Conservation (phyloP, 176 grass and related monocot species). For the Musa acuminata region DNA sequence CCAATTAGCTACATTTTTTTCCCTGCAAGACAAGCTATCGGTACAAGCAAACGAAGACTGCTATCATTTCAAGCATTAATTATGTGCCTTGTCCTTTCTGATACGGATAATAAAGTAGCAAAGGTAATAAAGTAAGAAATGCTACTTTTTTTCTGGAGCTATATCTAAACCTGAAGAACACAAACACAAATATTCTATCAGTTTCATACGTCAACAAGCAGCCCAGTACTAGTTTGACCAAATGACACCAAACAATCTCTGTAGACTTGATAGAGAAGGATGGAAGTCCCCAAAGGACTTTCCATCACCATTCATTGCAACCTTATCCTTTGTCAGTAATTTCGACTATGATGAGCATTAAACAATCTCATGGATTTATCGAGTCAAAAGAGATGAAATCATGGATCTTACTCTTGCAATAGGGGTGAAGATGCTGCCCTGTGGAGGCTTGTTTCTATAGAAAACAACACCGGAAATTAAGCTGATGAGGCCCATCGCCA, state of each 20-base stretch:
- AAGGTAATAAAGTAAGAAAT: background rate
- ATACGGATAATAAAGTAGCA: background rate
- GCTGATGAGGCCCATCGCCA: slow-evolving; percentile 41
- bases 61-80: background rate
- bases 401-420: slow-evolving; percentile 36
- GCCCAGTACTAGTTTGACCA: background rate
- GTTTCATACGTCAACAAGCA: too few species aligned
- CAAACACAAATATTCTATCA: too few species aligned
- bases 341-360: background rate
- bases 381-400: background rate
- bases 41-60: background rate
- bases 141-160: background rate
- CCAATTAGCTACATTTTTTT: background rate
- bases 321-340: background rate
- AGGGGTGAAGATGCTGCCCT: slow-evolving; percentile 82
- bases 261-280: background rate
- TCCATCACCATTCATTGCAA: background rate
- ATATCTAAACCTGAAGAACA: too few species aligned
- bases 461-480: slow-evolving; percentile 53
- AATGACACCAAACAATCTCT: background rate
- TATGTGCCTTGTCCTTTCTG: background rate
- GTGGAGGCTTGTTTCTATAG: slow-evolving; percentile 75
- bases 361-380: background rate
- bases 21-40: background rate
- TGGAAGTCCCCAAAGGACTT: background rate